Conservation (phyloP, 768 basidiomycete species). For the Termitomyces heimii region DNA sequence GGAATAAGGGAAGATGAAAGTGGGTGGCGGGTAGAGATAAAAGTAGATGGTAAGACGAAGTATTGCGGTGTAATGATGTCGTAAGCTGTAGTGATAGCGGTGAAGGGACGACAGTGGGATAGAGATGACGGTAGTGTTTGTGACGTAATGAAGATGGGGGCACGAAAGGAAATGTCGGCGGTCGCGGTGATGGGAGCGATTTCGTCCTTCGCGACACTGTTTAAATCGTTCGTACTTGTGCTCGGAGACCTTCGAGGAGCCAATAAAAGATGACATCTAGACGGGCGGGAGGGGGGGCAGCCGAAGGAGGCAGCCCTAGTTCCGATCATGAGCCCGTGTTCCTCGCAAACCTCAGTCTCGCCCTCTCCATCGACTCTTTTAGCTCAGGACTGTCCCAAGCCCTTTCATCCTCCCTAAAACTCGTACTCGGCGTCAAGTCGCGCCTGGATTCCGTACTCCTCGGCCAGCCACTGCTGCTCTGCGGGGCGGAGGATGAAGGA, state of each 20-base stretch:
- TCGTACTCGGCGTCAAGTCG: slow-evolving; percentile 17
- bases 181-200: background rate
- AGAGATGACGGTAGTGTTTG: background rate
- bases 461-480: slow-evolving; percentile 12
- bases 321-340: background rate
- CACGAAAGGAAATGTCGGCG: too few species aligned
- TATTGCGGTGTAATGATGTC: background rate
- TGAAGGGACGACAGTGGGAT: background rate
- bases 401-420: slow-evolving; percentile 38
- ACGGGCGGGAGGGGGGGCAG: background rate
- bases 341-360: slow-evolving; percentile 20
- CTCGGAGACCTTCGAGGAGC: background rate
- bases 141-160: too few species aligned
- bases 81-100: background rate
- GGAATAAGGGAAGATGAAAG: background rate
- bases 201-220: background rate
- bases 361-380: slow-evolving; percentile 65
- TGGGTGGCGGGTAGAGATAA: background rate
- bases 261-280: background rate
- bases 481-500: slow-evolving; percentile 7
- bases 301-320: background rate
- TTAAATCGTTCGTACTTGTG: background rate
- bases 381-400: slow-evolving; percentile 62
- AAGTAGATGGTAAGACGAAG: background rate
- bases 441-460: slow-evolving; percentile 19